Percentiles rank a stretch among this genome's conserved stretches.
Evolutionary conservation across 352 stramenopile species (phyloP).

Genomic region (Elongisporangium undulatum): DNA sequence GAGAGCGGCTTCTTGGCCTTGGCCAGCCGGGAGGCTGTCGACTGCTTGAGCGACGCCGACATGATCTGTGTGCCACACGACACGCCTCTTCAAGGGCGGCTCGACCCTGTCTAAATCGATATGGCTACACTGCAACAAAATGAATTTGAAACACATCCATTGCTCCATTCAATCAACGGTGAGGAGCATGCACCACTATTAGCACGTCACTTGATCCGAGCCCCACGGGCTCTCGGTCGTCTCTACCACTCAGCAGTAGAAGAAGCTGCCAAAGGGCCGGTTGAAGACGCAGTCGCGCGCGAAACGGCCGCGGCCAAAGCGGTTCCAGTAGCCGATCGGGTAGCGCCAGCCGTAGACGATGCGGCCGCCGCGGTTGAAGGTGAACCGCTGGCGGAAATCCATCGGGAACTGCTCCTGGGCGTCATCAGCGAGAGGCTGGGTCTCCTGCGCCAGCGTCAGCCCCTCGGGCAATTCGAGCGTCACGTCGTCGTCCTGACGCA

Average conservation of each 20-base stretch:
- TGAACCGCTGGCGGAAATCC: constrained; percentile 26
- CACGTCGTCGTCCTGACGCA: constrained; percentile 3
- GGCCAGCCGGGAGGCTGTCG: constrained; percentile 51
- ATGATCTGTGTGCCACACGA: constrained; percentile 11
- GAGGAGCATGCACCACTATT: neutral
- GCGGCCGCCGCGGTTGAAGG: constrained; percentile 13
- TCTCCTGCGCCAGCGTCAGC: neutral
- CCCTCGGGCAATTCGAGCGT: neutral
- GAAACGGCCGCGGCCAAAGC: constrained; percentile 23
- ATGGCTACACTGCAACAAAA: neutral
- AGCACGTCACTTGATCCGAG: neutral
- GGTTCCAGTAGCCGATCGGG: constrained; percentile 32
- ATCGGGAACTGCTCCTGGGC: neutral
- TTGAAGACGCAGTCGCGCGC: constrained; percentile 20
- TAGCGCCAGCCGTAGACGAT: constrained; percentile 36
- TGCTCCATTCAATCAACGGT: neutral
- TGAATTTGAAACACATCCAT: neutral
- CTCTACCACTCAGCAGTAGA: constrained; percentile 28
- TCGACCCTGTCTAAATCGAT: neutral
- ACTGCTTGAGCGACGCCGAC: constrained; percentile 41
- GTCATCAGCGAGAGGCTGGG: neutral
- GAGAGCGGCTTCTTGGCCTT: constrained; percentile 81
- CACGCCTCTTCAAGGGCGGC: neutral
- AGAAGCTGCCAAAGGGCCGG: constrained; percentile 24
- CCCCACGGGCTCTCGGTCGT: neutral